These are phyloP conservation scores for Mucor irregularis DNA, from an alignment of 371 early-diverging fungal genomes.

Conservation along the genomic window DNA sequence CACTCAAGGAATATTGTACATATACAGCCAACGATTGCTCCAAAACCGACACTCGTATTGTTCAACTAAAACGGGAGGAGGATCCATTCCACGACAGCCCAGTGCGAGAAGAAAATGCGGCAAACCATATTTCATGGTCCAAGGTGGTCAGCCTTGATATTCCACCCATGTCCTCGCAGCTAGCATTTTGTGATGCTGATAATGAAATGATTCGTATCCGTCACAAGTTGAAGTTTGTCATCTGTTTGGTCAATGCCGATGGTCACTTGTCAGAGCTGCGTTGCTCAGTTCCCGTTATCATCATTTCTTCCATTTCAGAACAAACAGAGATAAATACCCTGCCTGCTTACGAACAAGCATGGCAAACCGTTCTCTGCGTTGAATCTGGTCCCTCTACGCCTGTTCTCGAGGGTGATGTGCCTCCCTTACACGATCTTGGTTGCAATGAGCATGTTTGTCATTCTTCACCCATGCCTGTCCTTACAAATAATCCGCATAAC, in stretches of 20 bases:
- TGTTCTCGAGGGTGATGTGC: not conserved
- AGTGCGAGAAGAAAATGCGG: not conserved
- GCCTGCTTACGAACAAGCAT: slow-evolving; percentile 41
- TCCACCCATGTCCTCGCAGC: slow-evolving; percentile 34
- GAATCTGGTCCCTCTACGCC: slow-evolving; percentile 3
- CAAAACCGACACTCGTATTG: slow-evolving; percentile 42
- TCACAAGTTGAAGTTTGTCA: slow-evolving; percentile 42
- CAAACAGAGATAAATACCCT: slow-evolving; percentile 31
- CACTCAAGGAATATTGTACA: slow-evolving; percentile 46
- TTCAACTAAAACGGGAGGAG: slow-evolving; percentile 14
- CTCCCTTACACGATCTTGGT: not conserved
- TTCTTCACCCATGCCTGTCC: not conserved
- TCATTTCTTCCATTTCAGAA: slow-evolving; percentile 36
- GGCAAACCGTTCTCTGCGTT: slow-evolving; percentile 31
- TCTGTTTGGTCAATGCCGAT: slow-evolving; percentile 35
- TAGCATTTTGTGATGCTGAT: slow-evolving; percentile 39
- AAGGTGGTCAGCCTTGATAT: slow-evolving; percentile 23
- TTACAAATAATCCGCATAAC: not conserved
- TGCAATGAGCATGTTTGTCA: not conserved
- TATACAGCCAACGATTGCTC: slow-evolving; percentile 35
- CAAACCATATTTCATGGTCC: slow-evolving; percentile 14
- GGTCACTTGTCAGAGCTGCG: slow-evolving; percentile 47
- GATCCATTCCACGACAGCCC: slow-evolving; percentile 25
- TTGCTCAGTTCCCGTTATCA: slow-evolving; percentile 34
- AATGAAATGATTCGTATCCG: slow-evolving; percentile 48